Evolutionary conservation across 164 flowering plant genomes (phyloP).

Genomic region (Hamamelis virginiana): DNA sequence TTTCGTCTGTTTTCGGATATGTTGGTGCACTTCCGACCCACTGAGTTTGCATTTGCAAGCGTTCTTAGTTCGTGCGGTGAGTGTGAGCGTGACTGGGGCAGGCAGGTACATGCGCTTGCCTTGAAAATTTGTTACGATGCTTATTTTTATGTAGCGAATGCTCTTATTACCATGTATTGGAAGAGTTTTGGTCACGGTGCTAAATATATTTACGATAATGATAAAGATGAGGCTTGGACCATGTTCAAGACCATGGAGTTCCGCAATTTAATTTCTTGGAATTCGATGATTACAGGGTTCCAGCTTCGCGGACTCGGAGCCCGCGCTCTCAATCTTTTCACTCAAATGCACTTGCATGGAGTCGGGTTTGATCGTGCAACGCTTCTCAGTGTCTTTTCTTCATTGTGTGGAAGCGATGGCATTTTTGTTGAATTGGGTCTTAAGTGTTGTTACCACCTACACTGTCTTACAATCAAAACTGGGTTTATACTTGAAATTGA

Average conservation of each 20-base stretch:
- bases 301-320: slow-evolving; percentile 25
- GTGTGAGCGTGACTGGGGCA: slow-evolving; percentile 33
- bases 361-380: slow-evolving; percentile 64
- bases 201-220: neutral
- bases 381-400: slow-evolving; percentile 42
- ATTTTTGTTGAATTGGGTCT: slow-evolving; percentile 15
- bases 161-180: slow-evolving; percentile 74
- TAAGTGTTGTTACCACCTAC: slow-evolving; percentile 43
- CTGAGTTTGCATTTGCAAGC: slow-evolving; percentile 62
- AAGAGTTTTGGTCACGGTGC: slow-evolving; percentile 22
- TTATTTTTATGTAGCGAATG: slow-evolving; percentile 64
- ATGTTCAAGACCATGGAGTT: slow-evolving; percentile 46
- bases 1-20: slow-evolving; percentile 44
- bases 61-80: slow-evolving; percentile 46
- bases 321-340: slow-evolving; percentile 40
- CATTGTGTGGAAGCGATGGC: slow-evolving; percentile 26
- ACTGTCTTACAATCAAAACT: slow-evolving; percentile 45
- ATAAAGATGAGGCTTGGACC: slow-evolving; percentile 41
- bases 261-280: slow-evolving; percentile 60
- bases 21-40: slow-evolving; percentile 46
- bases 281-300: slow-evolving; percentile 72
- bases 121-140: slow-evolving; percentile 51
- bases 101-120: slow-evolving; percentile 63
- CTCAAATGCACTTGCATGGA: slow-evolving; percentile 45
- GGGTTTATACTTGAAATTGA: slow-evolving; percentile 42